phyloP scores from a whole-genome alignment of 371 early-diverging fungal genomes.

The Mucor saturninus region DNA sequence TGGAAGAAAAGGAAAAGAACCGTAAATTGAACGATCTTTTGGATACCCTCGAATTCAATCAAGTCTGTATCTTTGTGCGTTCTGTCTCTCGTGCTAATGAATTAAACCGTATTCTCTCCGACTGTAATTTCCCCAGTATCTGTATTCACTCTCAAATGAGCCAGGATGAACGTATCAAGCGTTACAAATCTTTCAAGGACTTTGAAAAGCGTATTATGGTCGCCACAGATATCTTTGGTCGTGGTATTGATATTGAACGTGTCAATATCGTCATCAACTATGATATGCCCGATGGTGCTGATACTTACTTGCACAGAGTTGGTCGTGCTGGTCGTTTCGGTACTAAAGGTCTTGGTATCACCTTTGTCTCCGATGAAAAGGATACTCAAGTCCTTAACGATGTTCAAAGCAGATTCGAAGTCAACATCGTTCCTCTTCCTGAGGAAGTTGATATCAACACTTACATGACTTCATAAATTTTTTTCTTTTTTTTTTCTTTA shows the following conservation, averaged over 20 bases:
- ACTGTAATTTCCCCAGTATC: slow-evolving; percentile 94
- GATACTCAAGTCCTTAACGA: slow-evolving; percentile 85
- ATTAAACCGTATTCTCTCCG: slow-evolving; percentile 85
- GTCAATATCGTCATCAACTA: slow-evolving; percentile 99
- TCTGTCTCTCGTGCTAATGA: slow-evolving; percentile 88
- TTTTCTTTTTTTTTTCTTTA: neutral
- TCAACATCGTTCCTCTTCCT: slow-evolving; percentile 89
- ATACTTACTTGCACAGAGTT: slow-evolving; percentile 97
- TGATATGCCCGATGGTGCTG: slow-evolving; percentile 95
- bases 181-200: slow-evolving; percentile 96
- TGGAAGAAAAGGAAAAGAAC: slow-evolving; percentile 91
- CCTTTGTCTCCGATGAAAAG: slow-evolving; percentile 92
- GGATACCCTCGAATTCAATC: slow-evolving; percentile 94
- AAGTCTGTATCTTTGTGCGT: slow-evolving; percentile 98
- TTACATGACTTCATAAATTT: slow-evolving; percentile 57
- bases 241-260: slow-evolving; percentile 99
- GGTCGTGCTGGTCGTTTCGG: slow-evolving; percentile 99
- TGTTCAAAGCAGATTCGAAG: slow-evolving; percentile 96
- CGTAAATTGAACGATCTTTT: slow-evolving; percentile 93
- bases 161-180: slow-evolving; percentile 90
- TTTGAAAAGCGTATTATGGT: slow-evolving; percentile 96
- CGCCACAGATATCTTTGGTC: slow-evolving; percentile 97
- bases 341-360: slow-evolving; percentile 97
- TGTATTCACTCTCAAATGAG: slow-evolving; percentile 92
- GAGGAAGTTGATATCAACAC: slow-evolving; percentile 84